Conservation (phyloP, 1,284 basidiomycete genomes). For the Amylostereum chailletii region DNA sequence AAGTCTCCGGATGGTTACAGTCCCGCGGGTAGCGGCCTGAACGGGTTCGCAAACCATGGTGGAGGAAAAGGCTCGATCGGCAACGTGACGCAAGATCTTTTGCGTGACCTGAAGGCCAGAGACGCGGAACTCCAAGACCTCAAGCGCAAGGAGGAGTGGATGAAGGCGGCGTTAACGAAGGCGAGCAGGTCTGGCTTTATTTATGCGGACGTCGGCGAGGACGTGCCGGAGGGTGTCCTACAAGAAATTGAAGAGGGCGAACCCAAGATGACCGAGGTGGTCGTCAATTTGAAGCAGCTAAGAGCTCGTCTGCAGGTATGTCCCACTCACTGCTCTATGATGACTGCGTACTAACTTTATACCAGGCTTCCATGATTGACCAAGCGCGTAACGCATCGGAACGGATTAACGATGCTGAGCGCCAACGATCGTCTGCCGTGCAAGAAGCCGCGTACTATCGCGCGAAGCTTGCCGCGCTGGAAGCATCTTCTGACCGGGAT, state of each 20-base stretch:
- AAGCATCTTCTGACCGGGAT: slow-evolving; percentile 63
- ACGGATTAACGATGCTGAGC: slow-evolving; percentile 75
- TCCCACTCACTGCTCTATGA: slow-evolving; percentile 11
- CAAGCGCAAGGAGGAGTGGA: slow-evolving; percentile 78
- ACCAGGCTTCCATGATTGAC: slow-evolving; percentile 60
- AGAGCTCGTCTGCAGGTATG: slow-evolving; percentile 82
- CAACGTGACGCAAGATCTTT: slow-evolving; percentile 63
- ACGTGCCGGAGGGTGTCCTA: slow-evolving; percentile 24
- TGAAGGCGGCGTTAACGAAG: slow-evolving; percentile 74
- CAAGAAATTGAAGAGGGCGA: slow-evolving; percentile 19
- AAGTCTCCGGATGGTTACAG: slow-evolving; percentile 17
- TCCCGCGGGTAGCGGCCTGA: slow-evolving; percentile 44
- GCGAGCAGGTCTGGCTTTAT: slow-evolving; percentile 81
- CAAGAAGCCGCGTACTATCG: slow-evolving; percentile 97
- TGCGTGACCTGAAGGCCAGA: slow-evolving; percentile 72
- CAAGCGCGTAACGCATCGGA: slow-evolving; percentile 76
- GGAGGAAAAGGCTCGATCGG: slow-evolving; percentile 49
- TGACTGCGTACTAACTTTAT: background rate
- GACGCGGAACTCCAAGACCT: slow-evolving; percentile 75
- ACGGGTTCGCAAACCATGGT: slow-evolving; percentile 31
- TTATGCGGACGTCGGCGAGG: slow-evolving; percentile 35
- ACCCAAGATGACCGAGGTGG: slow-evolving; percentile 56
- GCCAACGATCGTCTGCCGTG: slow-evolving; percentile 69
- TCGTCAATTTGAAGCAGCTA: slow-evolving; percentile 84
- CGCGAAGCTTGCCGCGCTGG: slow-evolving; percentile 84